These are phyloP conservation scores for Arabis alpina DNA, from an alignment of 345 rosid genomes.

Conservation along the genomic window DNA sequence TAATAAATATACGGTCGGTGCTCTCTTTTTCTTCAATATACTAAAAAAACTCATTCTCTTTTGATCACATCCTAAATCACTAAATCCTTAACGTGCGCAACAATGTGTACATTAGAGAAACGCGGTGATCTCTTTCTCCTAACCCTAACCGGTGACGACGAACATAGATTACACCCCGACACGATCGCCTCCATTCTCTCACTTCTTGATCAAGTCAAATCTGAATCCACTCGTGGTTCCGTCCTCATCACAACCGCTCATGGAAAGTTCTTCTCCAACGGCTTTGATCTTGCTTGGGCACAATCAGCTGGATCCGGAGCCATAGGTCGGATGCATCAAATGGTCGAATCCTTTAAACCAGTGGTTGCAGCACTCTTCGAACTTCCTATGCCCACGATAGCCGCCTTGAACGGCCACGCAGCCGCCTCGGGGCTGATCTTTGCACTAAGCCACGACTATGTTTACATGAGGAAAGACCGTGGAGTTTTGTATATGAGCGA, in stretches of 20 bases:
- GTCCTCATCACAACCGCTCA: slow-evolving; percentile 67
- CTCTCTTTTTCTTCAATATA: slow-evolving; percentile 13
- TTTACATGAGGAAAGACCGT: slow-evolving; percentile 65
- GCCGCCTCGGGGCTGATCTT: slow-evolving; percentile 75
- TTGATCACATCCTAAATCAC: slow-evolving; percentile 1
- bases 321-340: slow-evolving; percentile 51
- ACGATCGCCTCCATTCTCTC: slow-evolving; percentile 56
- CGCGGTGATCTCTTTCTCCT: slow-evolving; percentile 62
- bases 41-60: neutral
- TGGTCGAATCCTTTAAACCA: slow-evolving; percentile 58
- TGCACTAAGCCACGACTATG: slow-evolving; percentile 75
- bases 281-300: slow-evolving; percentile 83
- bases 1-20: slow-evolving; percentile 28
- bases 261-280: slow-evolving; percentile 85
- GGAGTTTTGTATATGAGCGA: slow-evolving; percentile 92
- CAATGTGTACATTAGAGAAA: slow-evolving; percentile 71
- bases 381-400: slow-evolving; percentile 84
- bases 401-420: slow-evolving; percentile 80
- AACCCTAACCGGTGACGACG: slow-evolving; percentile 63
- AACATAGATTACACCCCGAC: slow-evolving; percentile 65
- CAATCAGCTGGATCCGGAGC: slow-evolving; percentile 56
- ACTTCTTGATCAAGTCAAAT: slow-evolving; percentile 53
- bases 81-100: slow-evolving; percentile 10
- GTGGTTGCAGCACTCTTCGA: slow-evolving; percentile 59
- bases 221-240: slow-evolving; percentile 66